A percentile compares a stretch with the other conserved stretches of the same genome.
phyloP scores from a whole-genome alignment of 1,284 basidiomycete species.

The Rhizoctonia solani region DNA sequence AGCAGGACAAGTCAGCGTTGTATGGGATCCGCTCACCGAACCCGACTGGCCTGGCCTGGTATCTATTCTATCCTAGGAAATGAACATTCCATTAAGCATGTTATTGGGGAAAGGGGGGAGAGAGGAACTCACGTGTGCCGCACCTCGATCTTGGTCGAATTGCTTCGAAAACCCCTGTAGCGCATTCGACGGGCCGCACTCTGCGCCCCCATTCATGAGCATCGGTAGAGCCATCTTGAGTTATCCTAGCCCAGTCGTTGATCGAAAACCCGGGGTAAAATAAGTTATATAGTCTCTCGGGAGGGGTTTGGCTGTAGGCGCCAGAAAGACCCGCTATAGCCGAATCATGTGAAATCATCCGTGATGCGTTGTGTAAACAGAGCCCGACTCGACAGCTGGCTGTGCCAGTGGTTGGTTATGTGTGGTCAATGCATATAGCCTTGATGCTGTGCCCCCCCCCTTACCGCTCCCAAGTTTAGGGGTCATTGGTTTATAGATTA shows the following conservation, averaged over 20 bases:
- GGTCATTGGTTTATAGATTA: too few relatives aligned
- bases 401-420: background rate
- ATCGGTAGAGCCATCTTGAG: constrained; percentile 73
- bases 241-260: background rate
- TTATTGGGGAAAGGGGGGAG: too few relatives aligned
- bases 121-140: constrained; percentile 72
- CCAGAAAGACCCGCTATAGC: background rate
- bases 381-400: background rate
- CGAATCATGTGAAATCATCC: background rate
- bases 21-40: constrained; percentile 59
- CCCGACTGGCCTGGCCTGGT: constrained; percentile 59
- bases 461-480: background rate
- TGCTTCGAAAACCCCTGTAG: constrained; percentile 76
- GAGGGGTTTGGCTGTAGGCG: constrained; percentile 12
- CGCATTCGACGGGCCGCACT: constrained; percentile 81
- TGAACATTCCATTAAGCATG: background rate
- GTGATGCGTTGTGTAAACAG: background rate
- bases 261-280: background rate
- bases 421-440: background rate
- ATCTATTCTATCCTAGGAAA: constrained; percentile 64
- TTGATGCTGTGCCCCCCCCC: constrained; percentile 8
- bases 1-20: too few relatives aligned
- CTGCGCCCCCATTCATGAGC: constrained; percentile 65
- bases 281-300: too few relatives aligned
- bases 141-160: constrained; percentile 75